Evolutionary conservation across 768 basidiomycete species (phyloP).

Genomic region (Pisolithus sp.): DNA sequence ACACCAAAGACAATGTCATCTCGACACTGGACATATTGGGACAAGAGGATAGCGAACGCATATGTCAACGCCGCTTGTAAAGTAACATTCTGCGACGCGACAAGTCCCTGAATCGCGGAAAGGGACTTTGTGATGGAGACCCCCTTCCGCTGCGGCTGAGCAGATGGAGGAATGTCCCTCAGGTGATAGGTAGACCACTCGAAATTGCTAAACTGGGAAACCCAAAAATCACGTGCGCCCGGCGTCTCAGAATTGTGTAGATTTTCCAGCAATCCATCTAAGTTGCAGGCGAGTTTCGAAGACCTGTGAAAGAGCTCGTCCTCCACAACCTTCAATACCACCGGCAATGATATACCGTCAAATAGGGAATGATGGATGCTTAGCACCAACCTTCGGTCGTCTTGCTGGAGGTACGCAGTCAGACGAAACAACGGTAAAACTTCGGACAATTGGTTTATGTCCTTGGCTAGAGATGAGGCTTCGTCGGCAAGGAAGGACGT

Average conservation of each 20-base stretch:
- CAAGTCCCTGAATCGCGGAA: conserved; percentile 13
- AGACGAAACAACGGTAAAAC: conserved; percentile 14
- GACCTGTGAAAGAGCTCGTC: conserved; percentile 10
- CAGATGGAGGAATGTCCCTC: not conserved
- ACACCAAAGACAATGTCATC: conserved; percentile 30
- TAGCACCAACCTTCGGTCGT: conserved; percentile 12
- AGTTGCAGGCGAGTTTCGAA: conserved; percentile 6
- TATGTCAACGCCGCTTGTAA: conserved; percentile 26
- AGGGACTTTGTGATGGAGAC: conserved; percentile 12
- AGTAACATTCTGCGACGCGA: conserved; percentile 21
- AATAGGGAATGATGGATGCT: conserved; percentile 31
- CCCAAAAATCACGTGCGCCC: conserved; percentile 20
- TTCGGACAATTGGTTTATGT: conserved; percentile 19
- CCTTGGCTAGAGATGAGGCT: conserved; percentile 15
- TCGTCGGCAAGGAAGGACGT: conserved; percentile 15
- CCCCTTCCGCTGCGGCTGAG: conserved; percentile 8
- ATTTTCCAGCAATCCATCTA: conserved; percentile 18
- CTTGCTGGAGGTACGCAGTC: conserved; percentile 5
- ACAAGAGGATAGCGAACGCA: conserved; percentile 24
- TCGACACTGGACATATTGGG: conserved; percentile 13
- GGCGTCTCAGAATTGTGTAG: conserved; percentile 11
- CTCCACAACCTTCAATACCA: conserved; percentile 24
- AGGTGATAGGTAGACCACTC: conserved; percentile 12
- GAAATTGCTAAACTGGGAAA: conserved; percentile 13
- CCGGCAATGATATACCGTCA: conserved; percentile 27